These are phyloP conservation scores for Aphanomyces euteiches DNA, from an alignment of 352 stramenopile species.

Conservation along the genomic window DNA sequence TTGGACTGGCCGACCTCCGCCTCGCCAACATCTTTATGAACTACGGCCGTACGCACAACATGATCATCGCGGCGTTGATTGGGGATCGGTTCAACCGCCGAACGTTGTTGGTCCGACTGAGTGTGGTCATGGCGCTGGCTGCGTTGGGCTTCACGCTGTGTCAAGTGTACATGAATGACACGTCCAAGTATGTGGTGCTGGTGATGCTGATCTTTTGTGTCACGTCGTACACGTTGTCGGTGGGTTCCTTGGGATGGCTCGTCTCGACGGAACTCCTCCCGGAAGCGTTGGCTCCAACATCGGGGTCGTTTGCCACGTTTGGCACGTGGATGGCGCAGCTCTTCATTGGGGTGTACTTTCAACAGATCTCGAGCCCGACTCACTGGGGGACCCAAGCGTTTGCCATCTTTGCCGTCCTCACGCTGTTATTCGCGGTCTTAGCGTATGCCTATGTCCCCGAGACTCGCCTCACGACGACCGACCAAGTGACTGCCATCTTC, in stretches of 20 bases:
- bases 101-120: background rate
- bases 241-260: background rate
- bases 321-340: background rate
- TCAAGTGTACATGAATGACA: background rate
- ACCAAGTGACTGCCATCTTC: too few species aligned
- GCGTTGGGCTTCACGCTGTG: background rate
- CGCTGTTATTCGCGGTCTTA: background rate
- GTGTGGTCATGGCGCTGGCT: background rate
- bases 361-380: background rate
- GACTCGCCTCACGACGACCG: too few species aligned
- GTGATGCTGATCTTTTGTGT: background rate
- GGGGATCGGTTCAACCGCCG: background rate
- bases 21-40: conserved; percentile 5
- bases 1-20: background rate
- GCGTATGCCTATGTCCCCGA: background rate
- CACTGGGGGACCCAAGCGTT: background rate
- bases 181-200: background rate
- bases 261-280: background rate
- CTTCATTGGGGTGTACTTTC: background rate
- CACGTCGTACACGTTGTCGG: background rate
- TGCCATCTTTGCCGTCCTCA: background rate
- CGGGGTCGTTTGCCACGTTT: background rate
- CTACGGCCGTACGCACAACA: background rate
- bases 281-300: background rate
- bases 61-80: background rate